Base-by-base conservation (phyloP, 83 land plant genomes). In the Diphasiastrum complanatum region DNA sequence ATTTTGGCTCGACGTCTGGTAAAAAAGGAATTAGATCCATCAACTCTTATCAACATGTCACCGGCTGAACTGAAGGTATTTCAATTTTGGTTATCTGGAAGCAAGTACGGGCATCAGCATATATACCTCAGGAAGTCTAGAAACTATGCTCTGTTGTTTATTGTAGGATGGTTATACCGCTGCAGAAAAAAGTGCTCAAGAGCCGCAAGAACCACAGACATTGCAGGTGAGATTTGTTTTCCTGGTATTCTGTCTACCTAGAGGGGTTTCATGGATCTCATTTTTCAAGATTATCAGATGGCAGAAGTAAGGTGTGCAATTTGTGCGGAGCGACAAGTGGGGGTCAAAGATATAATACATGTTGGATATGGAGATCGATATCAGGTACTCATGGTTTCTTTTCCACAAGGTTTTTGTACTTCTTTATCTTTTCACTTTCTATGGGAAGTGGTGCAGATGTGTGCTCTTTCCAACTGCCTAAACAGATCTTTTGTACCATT, bases 31-130 rank as follows among this genome's bases (percentile, higher is more conserved):
- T 52, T 93, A 72, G 89, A 89, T 45, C 83, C 99, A 25, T 63
- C 67, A 5, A 83, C 73, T 25, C 77, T 93, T 25, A 48, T 93
- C 24, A 83, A 77, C 37, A 93, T 93, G 99, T 64, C 83, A 18
- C 96, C 96, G 11, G 75, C 74, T 65, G 99, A 93, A 65, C 60
- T 93, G 38, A 89, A 89, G 96, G 98, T 91, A 43, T 35, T 49
- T 34, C 1, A 16, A 31, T 43, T 68, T 46, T 37, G 6, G n/a
- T 4, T 69, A 16, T 10, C 4, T 31, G 14, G 4, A n/a, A n/a
- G n/a, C n/a, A n/a, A n/a, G n/a, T n/a, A n/a, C n/a, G n/a, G n/a
- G n/a, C n/a, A n/a, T n/a, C n/a, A n/a, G n/a, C n/a, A n/a, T n/a
- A n/a, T n/a, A n/a, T n/a, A n/a, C n/a, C n/a, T n/a, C n/a, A n/a